phyloP scores from a whole-genome alignment of 2,329 filamentous ascomycete genomes.

The Ascochyta viciae-villosae region DNA sequence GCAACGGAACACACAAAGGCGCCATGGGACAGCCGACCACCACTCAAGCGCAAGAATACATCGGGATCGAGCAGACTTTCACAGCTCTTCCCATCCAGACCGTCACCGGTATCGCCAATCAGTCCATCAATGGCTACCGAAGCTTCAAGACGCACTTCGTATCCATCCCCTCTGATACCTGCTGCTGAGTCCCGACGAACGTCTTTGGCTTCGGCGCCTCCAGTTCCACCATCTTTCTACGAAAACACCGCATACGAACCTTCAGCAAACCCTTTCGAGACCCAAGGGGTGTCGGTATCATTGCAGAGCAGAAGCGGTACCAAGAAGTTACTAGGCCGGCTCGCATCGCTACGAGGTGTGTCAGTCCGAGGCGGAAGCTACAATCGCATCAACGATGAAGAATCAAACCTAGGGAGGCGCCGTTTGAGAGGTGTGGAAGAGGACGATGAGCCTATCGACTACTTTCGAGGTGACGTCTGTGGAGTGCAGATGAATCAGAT shows the following conservation, averaged over 20 bases:
- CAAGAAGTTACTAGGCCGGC: constrained; percentile 39
- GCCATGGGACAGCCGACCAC: constrained; percentile 30
- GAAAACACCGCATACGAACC: constrained; percentile 41
- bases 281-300: constrained; percentile 22
- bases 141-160: constrained; percentile 36
- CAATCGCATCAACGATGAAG: constrained; percentile 44
- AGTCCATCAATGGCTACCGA: constrained; percentile 26
- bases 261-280: constrained; percentile 27
- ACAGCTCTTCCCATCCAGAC: constrained; percentile 48
- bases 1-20: constrained; percentile 21
- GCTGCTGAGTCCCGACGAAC: constrained; percentile 39
- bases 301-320: constrained; percentile 35
- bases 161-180: constrained; percentile 40
- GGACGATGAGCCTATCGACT: constrained; percentile 37
- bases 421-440: constrained; percentile 38
- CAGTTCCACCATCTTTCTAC: constrained; percentile 41
- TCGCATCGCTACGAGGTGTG: constrained; percentile 37
- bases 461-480: constrained; percentile 39
- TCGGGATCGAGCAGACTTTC: constrained; percentile 45
- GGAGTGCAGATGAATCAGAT: constrained; percentile 40
- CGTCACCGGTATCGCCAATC: constrained; percentile 35
- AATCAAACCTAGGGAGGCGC: constrained; percentile 21
- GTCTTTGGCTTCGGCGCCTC: constrained; percentile 29
- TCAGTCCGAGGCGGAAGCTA: constrained; percentile 32
- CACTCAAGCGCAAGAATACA: constrained; percentile 36